A percentile compares a stretch with the other conserved stretches of the same genome.
Evolutionary conservation across 176 grass and related monocot species (phyloP).

Genomic region (Raddia distichophylla): DNA sequence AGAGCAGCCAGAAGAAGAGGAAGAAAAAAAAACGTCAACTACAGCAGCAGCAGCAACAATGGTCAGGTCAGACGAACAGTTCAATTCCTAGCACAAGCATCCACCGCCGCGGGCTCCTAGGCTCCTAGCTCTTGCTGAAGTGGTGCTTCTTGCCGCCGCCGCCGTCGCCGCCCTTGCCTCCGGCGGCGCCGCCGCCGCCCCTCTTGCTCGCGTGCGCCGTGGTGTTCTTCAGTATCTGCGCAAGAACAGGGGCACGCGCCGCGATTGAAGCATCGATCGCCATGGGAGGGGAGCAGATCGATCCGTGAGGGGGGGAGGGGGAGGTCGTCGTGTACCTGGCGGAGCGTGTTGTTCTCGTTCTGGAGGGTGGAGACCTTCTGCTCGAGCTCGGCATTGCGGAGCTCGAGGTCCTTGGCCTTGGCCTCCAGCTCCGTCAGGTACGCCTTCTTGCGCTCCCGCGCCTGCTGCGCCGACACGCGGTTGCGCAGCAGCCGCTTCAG

Average conservation of each 20-base stretch:
- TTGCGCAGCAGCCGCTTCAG: constrained; percentile 94
- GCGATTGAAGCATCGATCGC: background rate
- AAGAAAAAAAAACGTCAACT: constrained; percentile 24
- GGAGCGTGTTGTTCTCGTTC: constrained; percentile 95
- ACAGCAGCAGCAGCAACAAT: constrained; percentile 39
- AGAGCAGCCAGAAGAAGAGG: background rate
- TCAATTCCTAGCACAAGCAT: constrained; percentile 14
- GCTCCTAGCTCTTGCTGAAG: constrained; percentile 43
- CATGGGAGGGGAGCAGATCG: background rate
- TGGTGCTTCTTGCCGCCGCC: constrained; percentile 56
- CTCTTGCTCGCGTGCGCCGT: constrained; percentile 67
- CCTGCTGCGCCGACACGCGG: constrained; percentile 95
- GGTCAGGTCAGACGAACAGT: constrained; percentile 45
- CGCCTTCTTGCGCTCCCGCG: constrained; percentile 95
- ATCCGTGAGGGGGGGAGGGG: too few relatives aligned
- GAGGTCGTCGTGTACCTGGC: constrained; percentile 48
- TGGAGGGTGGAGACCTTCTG: constrained; percentile 86
- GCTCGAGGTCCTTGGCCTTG: constrained; percentile 80
- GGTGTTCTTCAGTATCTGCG: constrained; percentile 89
- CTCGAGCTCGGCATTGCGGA: constrained; percentile 86
- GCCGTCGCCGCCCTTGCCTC: constrained; percentile 42
- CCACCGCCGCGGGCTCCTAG: background rate
- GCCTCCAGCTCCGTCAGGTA: constrained; percentile 83
- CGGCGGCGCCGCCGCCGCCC: constrained; percentile 9
- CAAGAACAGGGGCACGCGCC: too few relatives aligned